Conservation (phyloP, 2,329 filamentous ascomycete species). For the Pseudocercospora pini-densiflorae region DNA sequence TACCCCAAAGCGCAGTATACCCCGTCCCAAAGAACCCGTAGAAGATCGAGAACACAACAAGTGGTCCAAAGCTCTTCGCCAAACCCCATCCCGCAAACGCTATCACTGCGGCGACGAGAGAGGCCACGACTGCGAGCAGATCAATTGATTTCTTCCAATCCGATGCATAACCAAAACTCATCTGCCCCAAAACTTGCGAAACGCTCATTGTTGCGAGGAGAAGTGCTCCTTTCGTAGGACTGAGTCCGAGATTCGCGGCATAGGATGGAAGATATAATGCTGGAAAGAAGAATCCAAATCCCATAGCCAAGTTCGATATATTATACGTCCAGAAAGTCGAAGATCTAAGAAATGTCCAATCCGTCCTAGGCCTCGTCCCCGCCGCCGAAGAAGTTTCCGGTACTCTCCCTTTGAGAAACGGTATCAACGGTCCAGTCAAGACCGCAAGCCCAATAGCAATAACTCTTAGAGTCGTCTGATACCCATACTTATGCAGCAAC, state of each 20-base stretch:
- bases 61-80: constrained; percentile 40
- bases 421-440: constrained; percentile 40
- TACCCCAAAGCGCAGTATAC: constrained; percentile 41
- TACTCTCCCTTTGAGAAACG: constrained; percentile 41
- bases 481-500: constrained; percentile 32
- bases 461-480: constrained; percentile 31
- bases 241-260: constrained; percentile 37
- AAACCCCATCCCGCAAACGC: constrained; percentile 56
- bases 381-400: constrained; percentile 25
- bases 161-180: constrained; percentile 43
- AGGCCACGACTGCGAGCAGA: constrained; percentile 43
- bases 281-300: constrained; percentile 47
- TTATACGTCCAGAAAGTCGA: constrained; percentile 42
- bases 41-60: constrained; percentile 48
- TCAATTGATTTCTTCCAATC: constrained; percentile 41
- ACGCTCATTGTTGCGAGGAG: constrained; percentile 45
- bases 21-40: constrained; percentile 54
- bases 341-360: constrained; percentile 39
- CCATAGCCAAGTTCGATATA: constrained; percentile 43
- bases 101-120: constrained; percentile 47
- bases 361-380: constrained; percentile 22
- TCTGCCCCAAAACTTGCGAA: constrained; percentile 42
- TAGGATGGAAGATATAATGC: constrained; percentile 46
- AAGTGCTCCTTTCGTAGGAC: constrained; percentile 34
- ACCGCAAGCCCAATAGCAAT: constrained; percentile 33